phyloP scores from a whole-genome alignment of 768 basidiomycete genomes.

The Termitomyces sp. region DNA sequence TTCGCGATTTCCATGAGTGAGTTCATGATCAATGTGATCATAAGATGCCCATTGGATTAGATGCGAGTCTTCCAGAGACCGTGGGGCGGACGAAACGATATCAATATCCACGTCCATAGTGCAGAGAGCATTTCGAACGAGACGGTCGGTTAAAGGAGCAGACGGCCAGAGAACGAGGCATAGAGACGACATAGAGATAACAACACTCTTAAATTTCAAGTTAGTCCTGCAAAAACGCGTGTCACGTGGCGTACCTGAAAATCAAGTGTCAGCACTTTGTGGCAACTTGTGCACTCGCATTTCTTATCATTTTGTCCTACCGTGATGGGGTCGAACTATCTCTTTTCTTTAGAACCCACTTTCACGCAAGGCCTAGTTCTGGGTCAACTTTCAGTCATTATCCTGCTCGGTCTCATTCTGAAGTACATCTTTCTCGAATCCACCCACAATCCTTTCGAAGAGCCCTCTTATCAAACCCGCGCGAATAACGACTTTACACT shows the following conservation, averaged over 20 bases:
- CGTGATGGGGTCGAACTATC: conserved; percentile 50
- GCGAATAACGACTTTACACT: conserved; percentile 44
- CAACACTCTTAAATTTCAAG: no score
- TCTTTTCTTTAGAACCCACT: conserved; percentile 77
- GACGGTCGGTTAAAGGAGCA: conserved; percentile 43
- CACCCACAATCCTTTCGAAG: conserved; percentile 50
- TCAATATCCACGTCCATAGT: conserved; percentile 18
- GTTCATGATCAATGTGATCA: conserved; percentile 78
- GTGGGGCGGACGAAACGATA: conserved; percentile 17
- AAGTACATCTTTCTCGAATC: conserved; percentile 95
- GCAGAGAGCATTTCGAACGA: conserved; percentile 39
- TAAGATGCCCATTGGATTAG: conserved; percentile 86
- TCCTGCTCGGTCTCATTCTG: conserved; percentile 76
- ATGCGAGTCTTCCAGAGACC: conserved; percentile 7
- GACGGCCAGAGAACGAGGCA: conserved; percentile 43
- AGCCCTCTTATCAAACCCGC: conserved; percentile 57
- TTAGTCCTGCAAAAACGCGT: background rate
- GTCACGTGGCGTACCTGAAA: conserved; percentile 1
- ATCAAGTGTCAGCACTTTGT: conserved; percentile 3
- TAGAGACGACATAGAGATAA: background rate
- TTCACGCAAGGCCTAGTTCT: conserved; percentile 95
- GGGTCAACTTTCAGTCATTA: conserved; percentile 85
- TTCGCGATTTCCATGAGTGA: conserved; percentile 49
- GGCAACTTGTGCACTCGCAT: background rate
- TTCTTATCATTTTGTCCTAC: conserved; percentile 11